Evolutionary conservation across 768 basidiomycete species (phyloP), one percentile per base, ranked within the genome.

Genomic region (Baorangia bicolor): DNA sequence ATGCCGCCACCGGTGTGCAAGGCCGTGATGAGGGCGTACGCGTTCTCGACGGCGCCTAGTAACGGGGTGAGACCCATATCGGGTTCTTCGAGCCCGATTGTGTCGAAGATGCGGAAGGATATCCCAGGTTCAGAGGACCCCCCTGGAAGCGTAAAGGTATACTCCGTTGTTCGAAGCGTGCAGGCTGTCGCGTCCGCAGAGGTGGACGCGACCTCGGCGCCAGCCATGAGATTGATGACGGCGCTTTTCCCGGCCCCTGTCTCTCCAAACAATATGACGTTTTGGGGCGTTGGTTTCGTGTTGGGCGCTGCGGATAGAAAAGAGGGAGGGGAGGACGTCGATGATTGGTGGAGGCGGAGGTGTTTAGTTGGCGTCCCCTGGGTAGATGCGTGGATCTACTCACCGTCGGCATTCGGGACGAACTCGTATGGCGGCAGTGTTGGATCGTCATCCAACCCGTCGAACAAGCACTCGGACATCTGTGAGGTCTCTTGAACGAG

Each of bases 251-350:
- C 49, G 1, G 45, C 45, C 3, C 49, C 55, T 2, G 55, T 56
- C 49, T 56, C 49, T 3, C 55, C 55, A 21, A 56, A 56, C n/a
- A 56, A 8, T n/a, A 56, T 40, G 5, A 56, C 12, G 18, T 52
- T 56, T 16, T 16, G 14, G 0, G 23, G 21, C 2, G 27, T 27
- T 11, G 13, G 37, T 20, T 20, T 27, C 16, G n/a, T 9, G 2
- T 20, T 13, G 0, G 2, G 18, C 5, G 27, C 42, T 28, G 25
- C 6, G 18, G 7, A 20, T 28, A 14, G 11, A 16, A 25, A 16
- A 10, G 13, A 25, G 23, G 7, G 23, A 23, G 1, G 13, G 4
- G 16, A 16, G n/a, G n/a, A n/a, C n/a, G n/a, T 39, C 12, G 21
- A 13, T 39, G 39, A 7, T 40, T 12, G 21, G 20, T 14, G 21